Base-by-base conservation (phyloP, 1,284 basidiomycete species). In the Cystobasidium sp. region DNA sequence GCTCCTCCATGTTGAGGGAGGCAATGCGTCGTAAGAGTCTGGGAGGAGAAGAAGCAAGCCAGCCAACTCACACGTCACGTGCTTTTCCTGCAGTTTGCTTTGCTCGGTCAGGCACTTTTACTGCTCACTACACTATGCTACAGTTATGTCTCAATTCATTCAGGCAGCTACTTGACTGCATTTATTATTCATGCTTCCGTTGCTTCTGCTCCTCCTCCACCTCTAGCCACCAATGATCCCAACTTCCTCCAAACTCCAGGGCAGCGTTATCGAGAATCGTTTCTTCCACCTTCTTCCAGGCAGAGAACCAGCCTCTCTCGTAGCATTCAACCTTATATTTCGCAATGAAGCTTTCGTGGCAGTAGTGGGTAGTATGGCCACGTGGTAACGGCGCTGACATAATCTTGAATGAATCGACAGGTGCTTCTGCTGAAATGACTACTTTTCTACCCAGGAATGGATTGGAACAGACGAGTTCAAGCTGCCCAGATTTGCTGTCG, bases 221-320 rank as follows among this genome's bases (percentile, higher is more conserved):
- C 41, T 71, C 59, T 14, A 61, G 59, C 69, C 69, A 71, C 69
- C 69, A 71, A 43, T 71, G 69, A 71, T 58, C 59, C 69, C 69
- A 71, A 39, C 52, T 51, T 22, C 69, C 69, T 16, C 69, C 69
- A 53, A 71, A 71, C 49, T 71, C 69, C 58, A 71, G 47, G 18
- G 69, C 69, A 16, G 69, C 51, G 20, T 71, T 64, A 18, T 71
- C 59, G 5, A 71, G 46, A 18, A 14, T 20, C 7, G 47, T 62
- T 49, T 71, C 69, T 46, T 71, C 69, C 24, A 71, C 69, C 20
- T 63, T 58, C 61, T 56, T 63, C 59, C 61, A 71, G 0, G 31
- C 24, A 4, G 43, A 37, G 24, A 71, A 63, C 59, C 58, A 71
- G 1, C 46, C 47, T 55, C 49, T 63, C 31, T 71, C 69, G 22